Conservation (phyloP, 2,329 filamentous ascomycete genomes). For the Fonsecaea erecta region DNA sequence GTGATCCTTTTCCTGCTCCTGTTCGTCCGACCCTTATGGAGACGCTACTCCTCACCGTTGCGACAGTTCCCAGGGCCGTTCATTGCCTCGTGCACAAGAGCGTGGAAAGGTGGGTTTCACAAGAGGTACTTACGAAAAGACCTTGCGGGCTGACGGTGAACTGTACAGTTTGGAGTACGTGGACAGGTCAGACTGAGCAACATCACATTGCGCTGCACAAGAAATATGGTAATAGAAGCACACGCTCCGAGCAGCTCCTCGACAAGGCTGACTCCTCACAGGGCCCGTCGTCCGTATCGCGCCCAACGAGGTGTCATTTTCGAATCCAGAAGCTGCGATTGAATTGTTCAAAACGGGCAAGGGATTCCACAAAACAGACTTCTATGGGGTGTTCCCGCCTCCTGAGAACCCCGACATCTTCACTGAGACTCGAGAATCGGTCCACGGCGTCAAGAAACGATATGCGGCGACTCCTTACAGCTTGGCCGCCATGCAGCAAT, state of each 20-base stretch:
- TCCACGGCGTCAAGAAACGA: slow-evolving; percentile 64
- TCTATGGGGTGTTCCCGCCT: slow-evolving; percentile 61
- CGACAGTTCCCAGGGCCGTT: slow-evolving; percentile 51
- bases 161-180: slow-evolving; percentile 41
- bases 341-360: slow-evolving; percentile 56
- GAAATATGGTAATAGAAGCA: slow-evolving; percentile 44
- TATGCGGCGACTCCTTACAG: slow-evolving; percentile 41
- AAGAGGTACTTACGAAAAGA: neutral
- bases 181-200: slow-evolving; percentile 47
- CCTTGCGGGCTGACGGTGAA: neutral
- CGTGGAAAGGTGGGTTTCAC: slow-evolving; percentile 44
- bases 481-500: slow-evolving; percentile 39
- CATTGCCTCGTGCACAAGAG: slow-evolving; percentile 46
- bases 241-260: no score
- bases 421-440: slow-evolving; percentile 59
- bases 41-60: slow-evolving; percentile 55
- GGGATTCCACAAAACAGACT: slow-evolving; percentile 59
- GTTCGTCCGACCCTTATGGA: slow-evolving; percentile 40
- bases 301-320: slow-evolving; percentile 55
- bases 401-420: slow-evolving; percentile 64
- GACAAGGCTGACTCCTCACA: slow-evolving; percentile 25
- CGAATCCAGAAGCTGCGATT: slow-evolving; percentile 54
- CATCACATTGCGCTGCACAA: slow-evolving; percentile 46
- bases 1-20: slow-evolving; percentile 36
- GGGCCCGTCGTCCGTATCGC: slow-evolving; percentile 56